Conservation (phyloP, 2,329 filamentous ascomycete genomes). For the Metarhizium anisopliae region DNA sequence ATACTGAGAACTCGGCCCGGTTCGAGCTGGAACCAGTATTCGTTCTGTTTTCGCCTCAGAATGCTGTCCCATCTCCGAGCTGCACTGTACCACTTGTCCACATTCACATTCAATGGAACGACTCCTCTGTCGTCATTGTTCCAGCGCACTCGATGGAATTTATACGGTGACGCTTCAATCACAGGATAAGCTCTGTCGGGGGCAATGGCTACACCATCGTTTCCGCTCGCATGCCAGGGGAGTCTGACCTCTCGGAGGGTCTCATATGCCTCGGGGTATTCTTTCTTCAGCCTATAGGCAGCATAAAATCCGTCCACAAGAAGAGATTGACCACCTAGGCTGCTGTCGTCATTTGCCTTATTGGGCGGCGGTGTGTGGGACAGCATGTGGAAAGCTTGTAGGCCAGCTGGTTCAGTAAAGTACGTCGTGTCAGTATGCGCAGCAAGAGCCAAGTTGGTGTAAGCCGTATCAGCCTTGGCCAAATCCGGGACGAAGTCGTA, state of each 20-base stretch:
- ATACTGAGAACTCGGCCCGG: slow-evolving; percentile 71
- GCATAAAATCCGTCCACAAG: slow-evolving; percentile 82
- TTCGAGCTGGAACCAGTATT: slow-evolving; percentile 73
- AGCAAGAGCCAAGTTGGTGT: slow-evolving; percentile 73
- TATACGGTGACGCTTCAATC: slow-evolving; percentile 45
- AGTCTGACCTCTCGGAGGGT: slow-evolving; percentile 49
- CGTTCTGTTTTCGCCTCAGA: slow-evolving; percentile 51
- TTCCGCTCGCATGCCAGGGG: slow-evolving; percentile 82
- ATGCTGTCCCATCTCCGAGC: slow-evolving; percentile 67
- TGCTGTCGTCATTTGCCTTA: slow-evolving; percentile 20
- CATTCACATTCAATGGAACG: slow-evolving; percentile 44
- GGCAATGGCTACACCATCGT: slow-evolving; percentile 71
- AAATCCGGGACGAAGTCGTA: slow-evolving; percentile 85
- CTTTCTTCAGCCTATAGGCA: slow-evolving; percentile 47
- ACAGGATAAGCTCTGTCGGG: slow-evolving; percentile 65
- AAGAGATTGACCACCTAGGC: slow-evolving; percentile 63
- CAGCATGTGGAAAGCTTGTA: slow-evolving; percentile 88
- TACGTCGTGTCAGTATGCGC: slow-evolving; percentile 95
- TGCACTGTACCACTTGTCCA: slow-evolving; percentile 67
- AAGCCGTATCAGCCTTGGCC: slow-evolving; percentile 81
- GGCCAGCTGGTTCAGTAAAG: slow-evolving; percentile 82
- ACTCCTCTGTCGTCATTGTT: slow-evolving; percentile 84
- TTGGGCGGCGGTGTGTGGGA: slow-evolving; percentile 48
- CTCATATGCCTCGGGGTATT: slow-evolving; percentile 47
- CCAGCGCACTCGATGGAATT: slow-evolving; percentile 64